phyloP scores from a whole-genome alignment of 352 stramenopile genomes.

The Phytophthora nicotianae region DNA sequence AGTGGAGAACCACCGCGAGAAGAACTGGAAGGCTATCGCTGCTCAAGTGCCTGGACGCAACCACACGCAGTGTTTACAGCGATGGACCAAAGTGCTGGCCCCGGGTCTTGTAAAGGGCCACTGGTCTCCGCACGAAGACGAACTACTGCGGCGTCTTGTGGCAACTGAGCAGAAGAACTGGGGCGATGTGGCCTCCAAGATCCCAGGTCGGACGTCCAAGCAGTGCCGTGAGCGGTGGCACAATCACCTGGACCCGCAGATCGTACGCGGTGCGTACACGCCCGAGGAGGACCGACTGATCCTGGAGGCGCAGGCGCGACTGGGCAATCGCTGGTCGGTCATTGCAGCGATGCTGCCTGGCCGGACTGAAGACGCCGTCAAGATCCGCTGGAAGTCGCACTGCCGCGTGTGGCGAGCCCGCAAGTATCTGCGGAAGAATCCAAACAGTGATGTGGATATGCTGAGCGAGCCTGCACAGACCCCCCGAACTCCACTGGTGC shows the following conservation, averaged over 20 bases:
- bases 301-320: constrained; percentile 76
- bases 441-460: constrained; percentile 43
- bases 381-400: constrained; percentile 93
- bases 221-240: constrained; percentile 92
- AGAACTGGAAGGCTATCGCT: constrained; percentile 93
- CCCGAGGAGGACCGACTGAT: constrained; percentile 91
- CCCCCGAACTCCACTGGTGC: constrained; percentile 35
- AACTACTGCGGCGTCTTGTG: constrained; percentile 76
- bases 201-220: constrained; percentile 87
- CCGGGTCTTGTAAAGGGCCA: constrained; percentile 90
- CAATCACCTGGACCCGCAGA: constrained; percentile 90
- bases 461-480: constrained; percentile 39
- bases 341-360: constrained; percentile 89
- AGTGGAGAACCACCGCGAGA: constrained; percentile 88
- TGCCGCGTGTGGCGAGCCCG: constrained; percentile 82
- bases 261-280: constrained; percentile 89
- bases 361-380: constrained; percentile 90
- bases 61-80: constrained; percentile 92
- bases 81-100: constrained; percentile 91
- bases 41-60: constrained; percentile 87
- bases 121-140: constrained; percentile 91
- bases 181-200: constrained; percentile 86
- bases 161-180: constrained; percentile 89
- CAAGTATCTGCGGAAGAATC: constrained; percentile 81
- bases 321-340: constrained; percentile 91